Base-by-base conservation (phyloP, 75 land plant genomes). In the Cupressus sempervirens region DNA sequence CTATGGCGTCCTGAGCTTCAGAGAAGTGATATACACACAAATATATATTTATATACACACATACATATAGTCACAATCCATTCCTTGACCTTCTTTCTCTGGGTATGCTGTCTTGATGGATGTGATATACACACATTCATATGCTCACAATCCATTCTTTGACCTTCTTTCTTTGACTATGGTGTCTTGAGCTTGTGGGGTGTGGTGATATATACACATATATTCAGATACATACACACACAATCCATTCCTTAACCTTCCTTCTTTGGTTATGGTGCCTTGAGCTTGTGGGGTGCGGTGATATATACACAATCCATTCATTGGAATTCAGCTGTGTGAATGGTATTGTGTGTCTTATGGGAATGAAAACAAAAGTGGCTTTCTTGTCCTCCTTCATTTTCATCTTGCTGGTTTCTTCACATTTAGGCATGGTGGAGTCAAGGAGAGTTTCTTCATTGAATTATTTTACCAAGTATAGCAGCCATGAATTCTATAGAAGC, bases 321-420 rank as follows among this genome's bases (percentile, higher is more conserved):
- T 26, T 43, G 14, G 3, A 26, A 26, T 43, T n/a, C 14, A 4
- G 45, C 6, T 45, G 13, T 20, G 50, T 79, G 29, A 29, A 36
- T 43, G 30, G 30, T 79, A 79, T 41, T 79, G 46, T 29, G 48
- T 36, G 30, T 26, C 4, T 7, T 18, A 50, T 7, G 52, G 46
- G 81, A 13, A 79, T 79, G 81, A 45, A 40, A 79, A 79, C n/a
- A 79, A 36, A 38, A 23, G 81, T 10, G 45, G 48, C n/a, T 45
- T 79, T 26, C 30, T 4, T 79, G 52, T 79, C 81, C 23, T 12
- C 12, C 30, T 79, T 79, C n/a, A 45, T 79, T 43, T 41, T 45
- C 9, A 16, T 79, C 4, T 15, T 79, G 5, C 32, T 79, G 14
- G 50, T 79, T n/a, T 45, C n/a, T 30, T 79, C 81, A 12, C n/a